Percentiles rank a stretch among this genome's conserved stretches.
phyloP scores from a whole-genome alignment of 352 stramenopile species.

The Nannochloropsis limnetica region DNA sequence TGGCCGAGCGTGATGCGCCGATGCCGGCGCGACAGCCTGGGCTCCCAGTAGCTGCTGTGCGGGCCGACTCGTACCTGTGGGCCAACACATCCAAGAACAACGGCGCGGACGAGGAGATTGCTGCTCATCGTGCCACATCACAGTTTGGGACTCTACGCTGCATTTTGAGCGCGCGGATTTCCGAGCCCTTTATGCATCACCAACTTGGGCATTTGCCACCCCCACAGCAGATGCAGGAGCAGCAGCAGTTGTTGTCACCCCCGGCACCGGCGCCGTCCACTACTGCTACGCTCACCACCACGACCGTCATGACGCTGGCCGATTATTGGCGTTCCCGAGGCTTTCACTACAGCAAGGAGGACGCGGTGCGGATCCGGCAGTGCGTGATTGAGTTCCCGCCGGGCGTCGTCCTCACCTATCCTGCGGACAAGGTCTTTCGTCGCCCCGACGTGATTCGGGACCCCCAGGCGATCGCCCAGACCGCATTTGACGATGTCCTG shows the following conservation, averaged over 20 bases:
- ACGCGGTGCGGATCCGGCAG: constrained; percentile 35
- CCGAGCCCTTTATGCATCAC: not conserved
- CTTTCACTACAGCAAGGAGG: constrained; percentile 35
- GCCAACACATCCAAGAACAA: not conserved
- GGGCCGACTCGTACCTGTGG: constrained; percentile 27
- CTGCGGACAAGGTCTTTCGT: constrained; percentile 34
- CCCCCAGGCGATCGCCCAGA: not conserved
- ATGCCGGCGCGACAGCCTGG: not conserved
- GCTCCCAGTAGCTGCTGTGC: not conserved
- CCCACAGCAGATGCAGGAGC: not conserved
- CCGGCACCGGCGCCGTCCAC: not conserved
- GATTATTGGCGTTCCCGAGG: constrained; percentile 24
- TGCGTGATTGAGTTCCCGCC: constrained; percentile 25
- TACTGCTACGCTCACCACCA: not conserved
- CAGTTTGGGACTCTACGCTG: constrained; percentile 9
- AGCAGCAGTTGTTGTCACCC: not conserved
- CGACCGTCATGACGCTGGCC: not conserved
- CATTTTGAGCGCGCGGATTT: not conserved
- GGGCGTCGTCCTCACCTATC: constrained; percentile 21
- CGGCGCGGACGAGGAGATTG: not conserved
- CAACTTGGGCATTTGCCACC: not conserved
- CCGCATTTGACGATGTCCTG: not conserved
- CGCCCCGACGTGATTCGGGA: constrained; percentile 36
- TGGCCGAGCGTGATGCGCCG: not conserved
- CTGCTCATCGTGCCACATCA: not conserved